Evolutionary conservation across 148 eudicot species (phyloP).

Genomic region (Silene conica): DNA sequence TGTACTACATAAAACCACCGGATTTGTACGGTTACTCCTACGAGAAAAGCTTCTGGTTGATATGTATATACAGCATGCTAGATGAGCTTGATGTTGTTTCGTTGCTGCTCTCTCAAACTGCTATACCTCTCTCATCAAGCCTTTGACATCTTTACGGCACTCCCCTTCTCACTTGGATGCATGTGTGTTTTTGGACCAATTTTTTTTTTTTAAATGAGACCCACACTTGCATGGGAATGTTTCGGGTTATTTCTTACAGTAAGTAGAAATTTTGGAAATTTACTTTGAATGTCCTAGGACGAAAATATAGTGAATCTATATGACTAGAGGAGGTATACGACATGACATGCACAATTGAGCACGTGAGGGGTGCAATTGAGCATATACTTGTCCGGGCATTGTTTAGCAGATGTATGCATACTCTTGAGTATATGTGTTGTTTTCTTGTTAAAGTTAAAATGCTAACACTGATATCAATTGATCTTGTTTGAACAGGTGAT

Average conservation of each 20-base stretch:
- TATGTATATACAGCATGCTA: neutral
- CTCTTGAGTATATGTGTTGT: neutral
- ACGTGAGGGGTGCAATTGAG: neutral
- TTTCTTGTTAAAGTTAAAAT: neutral
- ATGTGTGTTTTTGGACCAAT: neutral
- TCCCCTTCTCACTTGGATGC: neutral
- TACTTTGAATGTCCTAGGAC: neutral
- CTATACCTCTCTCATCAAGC: neutral
- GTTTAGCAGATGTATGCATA: neutral
- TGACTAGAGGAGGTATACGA: neutral
- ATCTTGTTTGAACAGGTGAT: conserved; percentile 53
- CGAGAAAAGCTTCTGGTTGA: neutral
- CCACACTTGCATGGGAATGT: neutral
- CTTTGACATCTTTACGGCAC: neutral
- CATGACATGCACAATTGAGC: neutral
- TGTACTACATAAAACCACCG: neutral
- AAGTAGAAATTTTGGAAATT: neutral
- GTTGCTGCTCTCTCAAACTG: neutral
- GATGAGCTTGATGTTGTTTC: neutral
- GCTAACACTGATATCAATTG: conserved; percentile 11
- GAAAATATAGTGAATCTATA: neutral
- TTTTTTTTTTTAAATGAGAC: neutral
- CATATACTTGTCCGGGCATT: neutral
- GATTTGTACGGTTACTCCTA: neutral
- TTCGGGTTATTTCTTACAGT: neutral